Evolutionary conservation across 176 grass and related monocot species (phyloP), one percentile per base, ranked within the genome.

Genomic region (Lolium perenne): DNA sequence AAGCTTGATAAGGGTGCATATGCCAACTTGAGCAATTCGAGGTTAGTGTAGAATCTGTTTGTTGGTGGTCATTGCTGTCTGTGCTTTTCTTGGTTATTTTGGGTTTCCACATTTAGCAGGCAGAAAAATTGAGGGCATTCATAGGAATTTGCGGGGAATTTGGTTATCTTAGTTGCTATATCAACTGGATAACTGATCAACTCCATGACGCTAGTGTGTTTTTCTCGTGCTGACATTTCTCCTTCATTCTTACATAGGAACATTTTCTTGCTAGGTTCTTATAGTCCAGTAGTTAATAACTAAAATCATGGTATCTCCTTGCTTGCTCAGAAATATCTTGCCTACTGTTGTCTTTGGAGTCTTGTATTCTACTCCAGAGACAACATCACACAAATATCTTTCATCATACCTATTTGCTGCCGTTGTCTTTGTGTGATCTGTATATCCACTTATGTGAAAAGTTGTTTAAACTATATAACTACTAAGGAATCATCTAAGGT

Each of bases 21-120:
- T 90, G 87, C 53, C 8, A 96, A 83, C 79, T 86, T 96, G 85
- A 99, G 59, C 94, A 99, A 38, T 99, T 96, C 82, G 97, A 99
- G 97, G 97, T 99, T 35, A 64, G 90, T 83, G 45, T 53, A 16
- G 41, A 47, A 58, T 46, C 73, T 82, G 67, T 6, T 60, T 67
- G 43, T 26, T 18, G 2, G 40, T 43, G 22, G 21, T 29, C 71
- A 35, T 74, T 89, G 14, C 13, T 81, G 38, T 35, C 70, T 16
- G 4, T 16, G n/a, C 18, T 48, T 80, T 85, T 78, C 45, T 5
- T 38, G 11, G 2, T 38, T 58, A 57, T 21, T 68, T 81, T 66
- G 4, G 4, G 65, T 87, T 35, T 57, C 74, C 67, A 29, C 71
- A 63, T 81, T 23, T 29, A 76, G 18, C 10, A 18, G 25, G 8